Base-by-base conservation (phyloP, 2,329 filamentous ascomycete genomes). In the Neodidymelliopsis sp. region DNA sequence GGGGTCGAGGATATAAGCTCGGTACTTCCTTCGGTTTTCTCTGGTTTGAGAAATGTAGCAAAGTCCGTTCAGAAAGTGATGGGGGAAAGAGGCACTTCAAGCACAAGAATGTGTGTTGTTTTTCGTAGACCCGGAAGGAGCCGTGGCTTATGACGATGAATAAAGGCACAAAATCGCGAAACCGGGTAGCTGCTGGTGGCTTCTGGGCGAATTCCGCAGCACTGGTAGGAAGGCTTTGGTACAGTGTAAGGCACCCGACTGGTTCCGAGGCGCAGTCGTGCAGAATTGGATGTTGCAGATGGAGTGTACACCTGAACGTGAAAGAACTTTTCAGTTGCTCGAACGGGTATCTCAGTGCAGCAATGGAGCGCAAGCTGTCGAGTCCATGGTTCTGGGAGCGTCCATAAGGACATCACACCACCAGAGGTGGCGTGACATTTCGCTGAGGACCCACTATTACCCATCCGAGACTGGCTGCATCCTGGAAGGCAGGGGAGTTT, bases 351-450 rank as follows among this genome's bases (percentile, higher is more conserved):
- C 49, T 55, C 49, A 52, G 56, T 49, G 55, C 52, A 53, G 53
- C 43, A 52, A 18, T 52, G 52, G 49, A 51, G 50, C 47, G 51
- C 46, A 33, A 31, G 31, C 38, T 43, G 53, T 41, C 48, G 36
- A 47, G 39, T 18, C 33, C 48, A 43, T 25, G 27, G 48, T 28
- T 46, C 39, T 38, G 55, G 42, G 48, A 38, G 44, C 36, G 44
- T 44, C 30, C 44, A 42, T 46, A 46, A 37, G 24, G 30, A 49
- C 42, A 67, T 70, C 67, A 70, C 60, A 59, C 67, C 67, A 70
- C 65, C 54, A 46, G n/a, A 29, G 48, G 65, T 70, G 67, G 67
- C 65, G 66, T 70, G 67, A 70, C 51, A 62, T 66, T 61, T 57
- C 25, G 49, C 30, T 36, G 45, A 39, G 33, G 22, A 47, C 45